These are phyloP conservation scores for Starmerella bacillaris DNA, from an alignment of 805 yeast genomes.

Conservation along the genomic window DNA sequence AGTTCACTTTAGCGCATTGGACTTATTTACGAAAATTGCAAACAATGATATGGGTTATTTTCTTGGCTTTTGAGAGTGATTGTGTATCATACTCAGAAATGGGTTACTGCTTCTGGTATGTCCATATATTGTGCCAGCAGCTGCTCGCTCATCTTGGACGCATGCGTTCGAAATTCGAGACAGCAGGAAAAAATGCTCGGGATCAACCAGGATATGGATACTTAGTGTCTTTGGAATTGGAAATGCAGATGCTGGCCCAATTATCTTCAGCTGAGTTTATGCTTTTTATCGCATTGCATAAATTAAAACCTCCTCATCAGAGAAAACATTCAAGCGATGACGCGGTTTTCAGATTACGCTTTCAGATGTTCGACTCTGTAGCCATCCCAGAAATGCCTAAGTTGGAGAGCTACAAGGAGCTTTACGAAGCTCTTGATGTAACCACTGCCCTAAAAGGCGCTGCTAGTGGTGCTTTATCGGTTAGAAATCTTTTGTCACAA, in stretches of 20 bases:
- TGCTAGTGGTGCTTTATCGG: conserved; percentile 12
- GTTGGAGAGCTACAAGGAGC: conserved; percentile 23
- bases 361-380: conserved; percentile 64
- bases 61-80: conserved; percentile 61
- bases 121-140: conserved; percentile 30
- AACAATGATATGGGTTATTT: conserved; percentile 52
- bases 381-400: conserved; percentile 57
- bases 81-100: conserved; percentile 56
- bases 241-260: conserved; percentile 19
- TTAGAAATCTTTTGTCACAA: conserved; percentile 9
- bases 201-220: conserved; percentile 14
- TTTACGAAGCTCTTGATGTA: conserved; percentile 11
- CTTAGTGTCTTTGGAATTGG: conserved; percentile 20
- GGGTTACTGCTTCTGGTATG: conserved; percentile 51
- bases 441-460: conserved; percentile 17
- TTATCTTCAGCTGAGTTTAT: conserved; percentile 20
- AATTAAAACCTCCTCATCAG: conserved; percentile 8
- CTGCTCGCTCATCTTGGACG: conserved; percentile 30
- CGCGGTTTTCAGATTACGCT: conserved; percentile 36
- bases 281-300: conserved; percentile 16
- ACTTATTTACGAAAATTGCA: conserved; percentile 46
- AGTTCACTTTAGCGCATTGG: conserved; percentile 41
- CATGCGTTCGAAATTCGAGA: conserved; percentile 21
- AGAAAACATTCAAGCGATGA: conserved; percentile 15
- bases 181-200: conserved; percentile 10